Base-by-base conservation (phyloP, 768 basidiomycete species). In the Mycena kentingensis region DNA sequence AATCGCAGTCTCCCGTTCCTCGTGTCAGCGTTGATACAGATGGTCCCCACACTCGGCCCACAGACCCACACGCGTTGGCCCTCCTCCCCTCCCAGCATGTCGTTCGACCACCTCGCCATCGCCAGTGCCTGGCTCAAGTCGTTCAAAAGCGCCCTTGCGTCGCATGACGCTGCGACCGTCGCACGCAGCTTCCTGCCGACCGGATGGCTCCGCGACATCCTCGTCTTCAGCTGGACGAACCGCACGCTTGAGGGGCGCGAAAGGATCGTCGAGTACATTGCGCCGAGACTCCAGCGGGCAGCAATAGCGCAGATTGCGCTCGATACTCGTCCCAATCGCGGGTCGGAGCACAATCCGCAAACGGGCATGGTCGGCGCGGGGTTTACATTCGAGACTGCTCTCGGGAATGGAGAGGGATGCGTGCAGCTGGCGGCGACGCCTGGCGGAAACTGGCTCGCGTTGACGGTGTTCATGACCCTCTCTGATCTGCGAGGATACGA, bases 141-240 rank as follows among this genome's bases (percentile, higher is more conserved):
- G 18, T 66, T 66, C 53, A 43, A 48, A 5, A 19, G 36, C 6
- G 60, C 62, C 22, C 27, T 65, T 10, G 18, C 22, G 10, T 32
- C 52, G 15, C 29, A 6, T 3, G 32, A 52, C 16, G 25, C 31
- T 4, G 8, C 11, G 2, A 18, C 19, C 4, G 29, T 42, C 18
- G 47, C 57, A 2, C 21, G 53, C 13, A 51, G 57, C 12, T 65
- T 72, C 41, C 60, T 67, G 1, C 54, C 58, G 0, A 34, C 55
- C 13, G 72, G 69, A 3, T 71, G 64, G 63, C 63, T 69, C 24
- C 64, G 71, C 16, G 71, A 74, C 45, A 27, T 69, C 28, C 67
- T 74, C 46, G 59, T 62, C 6, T 67, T 74, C 49, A 67, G 68
- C 5, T 73, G 71, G 72, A 65, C 70, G 46, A 61, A 61, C 26